Evolutionary conservation across 805 yeast species (phyloP).

Genomic region (Candida pini): DNA sequence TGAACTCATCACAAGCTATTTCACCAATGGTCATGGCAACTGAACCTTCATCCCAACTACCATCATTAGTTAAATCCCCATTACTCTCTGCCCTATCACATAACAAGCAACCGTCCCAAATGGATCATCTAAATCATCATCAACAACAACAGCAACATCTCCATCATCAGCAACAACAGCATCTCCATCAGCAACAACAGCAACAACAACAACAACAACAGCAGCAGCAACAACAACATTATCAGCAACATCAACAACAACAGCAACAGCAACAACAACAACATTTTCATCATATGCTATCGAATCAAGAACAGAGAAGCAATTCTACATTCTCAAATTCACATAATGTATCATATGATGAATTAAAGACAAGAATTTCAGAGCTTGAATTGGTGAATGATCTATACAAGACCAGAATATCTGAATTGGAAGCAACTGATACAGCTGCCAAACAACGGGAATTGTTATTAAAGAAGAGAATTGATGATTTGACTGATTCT

Average conservation of each 20-base stretch:
- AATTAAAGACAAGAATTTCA: conserved; percentile 67
- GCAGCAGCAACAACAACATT: conserved; percentile 5
- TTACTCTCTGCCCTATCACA: background rate
- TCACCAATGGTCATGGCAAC: conserved; percentile 13
- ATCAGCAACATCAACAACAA: conserved; percentile 8
- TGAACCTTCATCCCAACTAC: conserved; percentile 7
- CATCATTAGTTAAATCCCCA: conserved; percentile 1
- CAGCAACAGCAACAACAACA: conserved; percentile 9
- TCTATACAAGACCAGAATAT: conserved; percentile 73
- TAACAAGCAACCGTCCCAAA: background rate
- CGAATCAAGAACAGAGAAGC: conserved; percentile 10
- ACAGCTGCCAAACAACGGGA: conserved; percentile 49
- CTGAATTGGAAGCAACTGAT: conserved; percentile 73
- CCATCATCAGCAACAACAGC: conserved; percentile 3
- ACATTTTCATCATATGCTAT: conserved; percentile 3
- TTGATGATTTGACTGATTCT: conserved; percentile 35
- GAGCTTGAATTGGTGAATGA: conserved; percentile 91
- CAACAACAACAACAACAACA: conserved; percentile 4
- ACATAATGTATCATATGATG: conserved; percentile 15
- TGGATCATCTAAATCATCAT: conserved; percentile 1
- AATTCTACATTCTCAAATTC: conserved; percentile 8
- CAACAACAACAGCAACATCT: conserved; percentile 5
- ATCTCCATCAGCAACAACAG: conserved; percentile 1
- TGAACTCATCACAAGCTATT: conserved; percentile 1
- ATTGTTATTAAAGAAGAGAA: conserved; percentile 39